phyloP scores from a whole-genome alignment of 116 monocot genomes.

The Dioscorea cayenensis region DNA sequence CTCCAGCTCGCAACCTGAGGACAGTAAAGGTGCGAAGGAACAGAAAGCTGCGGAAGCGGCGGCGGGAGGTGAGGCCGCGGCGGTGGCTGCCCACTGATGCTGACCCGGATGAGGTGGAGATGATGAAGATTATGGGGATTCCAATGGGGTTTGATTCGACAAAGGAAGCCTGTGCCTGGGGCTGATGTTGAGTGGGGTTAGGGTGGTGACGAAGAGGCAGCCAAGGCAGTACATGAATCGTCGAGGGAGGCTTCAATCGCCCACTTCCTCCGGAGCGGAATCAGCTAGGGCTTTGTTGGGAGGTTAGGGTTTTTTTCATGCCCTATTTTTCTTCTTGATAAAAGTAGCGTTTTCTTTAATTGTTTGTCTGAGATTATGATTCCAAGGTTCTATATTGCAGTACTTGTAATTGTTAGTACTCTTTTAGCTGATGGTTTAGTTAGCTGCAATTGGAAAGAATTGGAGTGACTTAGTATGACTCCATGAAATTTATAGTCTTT shows the following conservation, averaged over 20 bases:
- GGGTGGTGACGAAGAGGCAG: conserved; percentile 81
- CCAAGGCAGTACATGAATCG: conserved; percentile 99
- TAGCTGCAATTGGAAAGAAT: too few species aligned
- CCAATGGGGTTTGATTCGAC: conserved; percentile 91
- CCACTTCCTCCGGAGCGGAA: conserved; percentile 75
- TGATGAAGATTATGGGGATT: conserved; percentile 97
- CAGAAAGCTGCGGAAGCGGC: not conserved
- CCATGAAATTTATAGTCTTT: too few species aligned
- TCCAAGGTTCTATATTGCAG: not conserved
- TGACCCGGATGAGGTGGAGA: conserved; percentile 79
- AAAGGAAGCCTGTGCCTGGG: conserved; percentile 77
- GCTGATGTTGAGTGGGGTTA: conserved; percentile 74
- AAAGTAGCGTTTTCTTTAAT: not conserved
- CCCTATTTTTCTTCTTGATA: not conserved
- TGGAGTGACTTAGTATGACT: too few species aligned
- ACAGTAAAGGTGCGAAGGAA: not conserved
- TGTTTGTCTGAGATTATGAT: not conserved
- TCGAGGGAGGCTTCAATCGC: conserved; percentile 92
- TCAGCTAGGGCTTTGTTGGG: conserved; percentile 21
- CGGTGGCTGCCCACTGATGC: conserved; percentile 19
- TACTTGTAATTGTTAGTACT: too few species aligned
- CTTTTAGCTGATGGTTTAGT: too few species aligned
- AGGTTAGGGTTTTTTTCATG: conserved; percentile 33
- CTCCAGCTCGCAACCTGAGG: not conserved
- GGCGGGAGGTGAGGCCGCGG: not conserved